Evolutionary conservation across 176 grass and related monocot species (phyloP), one percentile per base, ranked within the genome.

Genomic region (Zoysia pacifica): DNA sequence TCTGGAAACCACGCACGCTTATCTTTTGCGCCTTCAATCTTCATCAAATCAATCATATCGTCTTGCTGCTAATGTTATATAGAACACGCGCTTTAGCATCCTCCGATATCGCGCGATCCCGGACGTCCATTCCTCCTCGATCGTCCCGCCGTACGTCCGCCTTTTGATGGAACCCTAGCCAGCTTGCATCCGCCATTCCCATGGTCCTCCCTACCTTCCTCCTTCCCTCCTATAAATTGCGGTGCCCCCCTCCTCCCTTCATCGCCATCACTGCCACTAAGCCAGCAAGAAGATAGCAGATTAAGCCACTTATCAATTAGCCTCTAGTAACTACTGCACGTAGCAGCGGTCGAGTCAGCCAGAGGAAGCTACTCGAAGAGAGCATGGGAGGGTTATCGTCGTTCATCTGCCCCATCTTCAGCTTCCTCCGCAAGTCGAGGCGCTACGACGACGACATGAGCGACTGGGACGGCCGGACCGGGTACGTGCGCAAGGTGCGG

Each of bases 401-500:
- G 11, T 82, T 88, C 88, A 67, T 93, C 41, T 93, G 87, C 81
- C 81, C 83, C 14, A 87, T 89, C 59, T 93, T 93, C 72, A 88
- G 91, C 77, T 93, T 90, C 80, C 48, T 84, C 18, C 79, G 77
- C 70, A 91, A 82, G 82, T 85, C 85, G 5, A 42, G 73, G 49
- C 75, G 85, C 41, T 88, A 90, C 67, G 91, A 91, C 42, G 88
- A 93, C 19, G 79, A 70, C 67, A 81, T 71, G 88, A 83, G 78
- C 78, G 87, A 85, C 66, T 85, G 87, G 82, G 87, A 84, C 72
- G 60, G 76, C 6, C 35, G 68, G 37, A 20, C 70, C 13, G 79
- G 65, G 76, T 74, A 73, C 74, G 83, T 74, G 56, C 80, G 83
- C 59, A 94, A 94, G 88, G 79, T 91, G 71, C 51, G 89, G 4